A percentile compares a stretch with the other conserved stretches of the same genome.
phyloP scores from a whole-genome alignment of 148 eudicot species.

The Arbutus unedo region DNA sequence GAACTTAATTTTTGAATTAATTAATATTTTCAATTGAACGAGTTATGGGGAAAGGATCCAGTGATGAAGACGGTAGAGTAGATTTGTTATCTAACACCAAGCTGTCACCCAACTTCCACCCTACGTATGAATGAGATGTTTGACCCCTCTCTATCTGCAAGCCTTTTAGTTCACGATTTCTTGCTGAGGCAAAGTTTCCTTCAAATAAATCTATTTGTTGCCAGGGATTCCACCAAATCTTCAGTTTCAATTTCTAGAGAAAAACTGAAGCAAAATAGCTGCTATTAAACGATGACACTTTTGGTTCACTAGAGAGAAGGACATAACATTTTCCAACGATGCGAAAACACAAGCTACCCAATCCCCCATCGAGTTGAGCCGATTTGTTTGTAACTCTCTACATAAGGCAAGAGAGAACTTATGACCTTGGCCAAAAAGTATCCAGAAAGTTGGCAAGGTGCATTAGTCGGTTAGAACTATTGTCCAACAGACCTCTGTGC shows the following conservation, averaged over 20 bases:
- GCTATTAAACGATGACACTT: background rate
- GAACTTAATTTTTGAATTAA: background rate
- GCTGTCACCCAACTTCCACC: too few species aligned
- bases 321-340: background rate
- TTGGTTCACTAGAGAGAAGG: background rate
- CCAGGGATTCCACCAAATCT: background rate
- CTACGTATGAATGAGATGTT: too few species aligned
- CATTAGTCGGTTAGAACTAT: background rate
- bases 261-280: constrained; percentile 4
- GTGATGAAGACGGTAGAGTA: background rate
- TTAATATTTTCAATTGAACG: background rate
- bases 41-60: background rate
- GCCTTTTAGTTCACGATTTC: too few species aligned
- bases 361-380: background rate
- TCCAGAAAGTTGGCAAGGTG: background rate
- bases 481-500: background rate
- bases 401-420: background rate
- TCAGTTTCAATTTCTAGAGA: background rate
- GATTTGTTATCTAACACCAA: background rate
- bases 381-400: background rate
- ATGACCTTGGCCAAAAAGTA: background rate
- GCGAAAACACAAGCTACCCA: background rate
- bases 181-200: too few species aligned
- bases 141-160: too few species aligned
- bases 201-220: too few species aligned